Percentiles rank a stretch among this genome's conserved stretches.
Conservation (phyloP, 1,284 basidiomycete genomes). For the Thelephora terrestris region DNA sequence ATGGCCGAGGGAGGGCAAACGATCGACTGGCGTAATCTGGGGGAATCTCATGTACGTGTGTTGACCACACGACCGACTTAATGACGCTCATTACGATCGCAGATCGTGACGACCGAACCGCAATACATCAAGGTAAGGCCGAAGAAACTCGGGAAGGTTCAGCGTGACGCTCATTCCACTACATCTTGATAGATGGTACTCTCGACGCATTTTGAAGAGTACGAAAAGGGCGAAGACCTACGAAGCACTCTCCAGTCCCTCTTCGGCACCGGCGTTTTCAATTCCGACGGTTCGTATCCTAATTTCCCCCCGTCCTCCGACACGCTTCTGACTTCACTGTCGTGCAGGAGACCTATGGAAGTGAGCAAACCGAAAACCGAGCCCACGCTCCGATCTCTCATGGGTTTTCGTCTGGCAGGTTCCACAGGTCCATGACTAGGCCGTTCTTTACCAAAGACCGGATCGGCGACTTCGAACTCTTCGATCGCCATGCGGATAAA, state of each 20-base stretch:
- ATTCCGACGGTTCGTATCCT: slow-evolving; percentile 22
- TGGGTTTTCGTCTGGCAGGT: slow-evolving; percentile 21
- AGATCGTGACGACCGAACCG: slow-evolving; percentile 22
- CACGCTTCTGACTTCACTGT: too few relatives aligned
- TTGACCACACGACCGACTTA: not conserved
- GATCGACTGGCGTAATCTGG: slow-evolving; percentile 9
- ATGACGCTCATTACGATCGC: not conserved
- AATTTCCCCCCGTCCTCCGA: not conserved
- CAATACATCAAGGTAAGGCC: slow-evolving; percentile 20
- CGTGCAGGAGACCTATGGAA: too few relatives aligned
- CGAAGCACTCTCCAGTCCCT: slow-evolving; percentile 16
- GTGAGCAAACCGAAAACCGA: too few relatives aligned
- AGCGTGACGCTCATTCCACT: not conserved
- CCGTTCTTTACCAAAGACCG: slow-evolving; percentile 44
- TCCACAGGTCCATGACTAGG: slow-evolving; percentile 40
- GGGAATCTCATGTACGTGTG: slow-evolving; percentile 13
- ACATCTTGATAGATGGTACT: slow-evolving; percentile 16
- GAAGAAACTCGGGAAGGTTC: not conserved
- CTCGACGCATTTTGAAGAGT: slow-evolving; percentile 21
- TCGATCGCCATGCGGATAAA: slow-evolving; percentile 31
- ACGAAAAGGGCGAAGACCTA: slow-evolving; percentile 21
- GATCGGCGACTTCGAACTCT: slow-evolving; percentile 41
- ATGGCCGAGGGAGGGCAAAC: slow-evolving; percentile 14
- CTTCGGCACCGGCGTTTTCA: slow-evolving; percentile 29
- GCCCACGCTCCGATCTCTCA: too few relatives aligned